Conservation (phyloP, 148 eudicot genomes). For the Dianthus caryophyllus region DNA sequence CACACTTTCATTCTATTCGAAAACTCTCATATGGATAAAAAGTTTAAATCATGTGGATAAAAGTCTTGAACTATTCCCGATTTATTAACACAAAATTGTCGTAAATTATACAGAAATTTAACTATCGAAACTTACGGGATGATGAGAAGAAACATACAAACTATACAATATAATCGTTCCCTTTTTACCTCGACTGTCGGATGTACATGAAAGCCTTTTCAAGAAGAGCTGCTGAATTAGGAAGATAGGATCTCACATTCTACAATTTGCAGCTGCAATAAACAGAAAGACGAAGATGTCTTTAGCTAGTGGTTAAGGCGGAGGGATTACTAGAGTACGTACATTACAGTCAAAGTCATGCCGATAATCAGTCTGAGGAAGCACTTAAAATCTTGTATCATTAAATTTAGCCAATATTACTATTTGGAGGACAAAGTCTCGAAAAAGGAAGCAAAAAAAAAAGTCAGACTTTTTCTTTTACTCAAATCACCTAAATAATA, state of each 20-base stretch:
- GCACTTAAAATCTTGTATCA: neutral
- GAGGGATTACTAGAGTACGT: too few species aligned
- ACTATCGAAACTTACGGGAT: neutral
- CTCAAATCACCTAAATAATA: too few species aligned
- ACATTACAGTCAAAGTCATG: neutral
- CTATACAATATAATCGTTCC: too few species aligned
- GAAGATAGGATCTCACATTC: constrained; percentile 42
- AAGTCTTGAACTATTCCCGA: too few species aligned
- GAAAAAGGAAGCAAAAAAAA: too few species aligned
- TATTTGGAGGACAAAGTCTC: too few species aligned
- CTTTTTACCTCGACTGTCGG: too few species aligned
- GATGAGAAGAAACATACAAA: constrained; percentile 5
- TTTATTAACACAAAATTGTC: too few species aligned
- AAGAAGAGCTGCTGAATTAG: neutral
- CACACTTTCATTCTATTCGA: too few species aligned
- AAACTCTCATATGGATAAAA: too few species aligned
- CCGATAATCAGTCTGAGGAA: neutral
- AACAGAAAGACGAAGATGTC: constrained; percentile 1
- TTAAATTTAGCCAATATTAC: neutral
- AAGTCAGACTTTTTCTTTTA: too few species aligned
- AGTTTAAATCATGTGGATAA: too few species aligned
- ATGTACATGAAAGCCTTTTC: constrained; percentile 10
- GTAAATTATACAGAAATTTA: neutral
- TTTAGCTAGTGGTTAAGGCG: neutral
- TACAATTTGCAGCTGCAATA: constrained; percentile 72